phyloP scores from a whole-genome alignment of 768 basidiomycete genomes.

The Suillus decipiens region DNA sequence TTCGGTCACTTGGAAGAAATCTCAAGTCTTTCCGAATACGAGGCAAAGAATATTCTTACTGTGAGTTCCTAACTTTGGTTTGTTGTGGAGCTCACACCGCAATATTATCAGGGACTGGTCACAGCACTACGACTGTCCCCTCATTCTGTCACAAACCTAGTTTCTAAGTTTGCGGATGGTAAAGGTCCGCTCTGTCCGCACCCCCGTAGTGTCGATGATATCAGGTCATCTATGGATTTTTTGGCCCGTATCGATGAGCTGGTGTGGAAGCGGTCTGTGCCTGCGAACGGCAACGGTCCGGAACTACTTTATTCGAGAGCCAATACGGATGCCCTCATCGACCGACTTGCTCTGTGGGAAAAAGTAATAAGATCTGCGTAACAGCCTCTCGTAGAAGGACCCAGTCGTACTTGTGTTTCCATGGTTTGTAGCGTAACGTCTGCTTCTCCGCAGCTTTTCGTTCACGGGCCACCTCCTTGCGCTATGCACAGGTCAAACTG shows the following conservation, averaged over 20 bases:
- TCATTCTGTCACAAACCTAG: not conserved
- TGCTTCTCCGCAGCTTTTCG: not conserved
- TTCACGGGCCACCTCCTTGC: not conserved
- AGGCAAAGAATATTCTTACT: slow-evolving; percentile 22
- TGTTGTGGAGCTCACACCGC: not conserved
- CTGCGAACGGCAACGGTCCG: slow-evolving; percentile 10
- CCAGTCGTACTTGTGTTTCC: not conserved
- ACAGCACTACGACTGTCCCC: not conserved
- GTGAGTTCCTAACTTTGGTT: slow-evolving; percentile 18
- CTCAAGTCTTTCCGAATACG: slow-evolving; percentile 21
- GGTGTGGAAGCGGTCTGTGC: slow-evolving; percentile 27
- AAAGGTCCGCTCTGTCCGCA: not conserved
- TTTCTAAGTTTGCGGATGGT: not conserved
- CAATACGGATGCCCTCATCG: slow-evolving; percentile 23
- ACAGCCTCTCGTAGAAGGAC: not conserved
- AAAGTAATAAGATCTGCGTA: too few species aligned
- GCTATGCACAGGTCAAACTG: not conserved
- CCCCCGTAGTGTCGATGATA: slow-evolving; percentile 15
- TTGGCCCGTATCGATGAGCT: slow-evolving; percentile 29
- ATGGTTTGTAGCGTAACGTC: not conserved
- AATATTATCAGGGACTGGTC: not conserved
- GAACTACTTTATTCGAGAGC: slow-evolving; percentile 26
- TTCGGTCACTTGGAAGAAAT: slow-evolving; percentile 15
- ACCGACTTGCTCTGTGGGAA: slow-evolving; percentile 33
- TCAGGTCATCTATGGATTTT: slow-evolving; percentile 27